A percentile compares a stretch with the other conserved stretches of the same genome.
Evolutionary conservation across 2,329 filamentous ascomycete species (phyloP).

Genomic region (Chalaropsis ovoidea): DNA sequence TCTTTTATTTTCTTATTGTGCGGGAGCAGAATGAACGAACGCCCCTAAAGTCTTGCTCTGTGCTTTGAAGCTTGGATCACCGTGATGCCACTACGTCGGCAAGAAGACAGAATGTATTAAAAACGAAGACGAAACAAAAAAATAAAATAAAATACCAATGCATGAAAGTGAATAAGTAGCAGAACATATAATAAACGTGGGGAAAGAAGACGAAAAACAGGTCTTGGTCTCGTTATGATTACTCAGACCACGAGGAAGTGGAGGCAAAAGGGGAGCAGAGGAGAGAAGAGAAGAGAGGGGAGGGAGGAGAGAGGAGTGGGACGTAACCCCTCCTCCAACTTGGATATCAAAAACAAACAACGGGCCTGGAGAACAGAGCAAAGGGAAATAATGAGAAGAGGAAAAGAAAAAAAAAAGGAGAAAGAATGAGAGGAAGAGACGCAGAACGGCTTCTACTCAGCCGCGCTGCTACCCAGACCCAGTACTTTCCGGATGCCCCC

Average conservation of each 20-base stretch:
- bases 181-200: not conserved
- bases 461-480: conserved; percentile 19
- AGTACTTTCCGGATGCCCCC: conserved; percentile 38
- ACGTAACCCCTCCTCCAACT: not conserved
- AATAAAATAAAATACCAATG: not conserved
- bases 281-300: not conserved
- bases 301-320: not conserved
- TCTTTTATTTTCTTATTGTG: not conserved
- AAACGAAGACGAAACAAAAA: not conserved
- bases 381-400: not conserved
- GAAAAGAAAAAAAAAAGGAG: not conserved
- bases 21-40: not conserved
- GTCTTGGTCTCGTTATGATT: not conserved
- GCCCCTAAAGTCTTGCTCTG: not conserved
- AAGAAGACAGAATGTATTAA: not conserved
- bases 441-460: not conserved
- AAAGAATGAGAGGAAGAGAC: not conserved
- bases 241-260: not conserved
- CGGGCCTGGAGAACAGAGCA: not conserved
- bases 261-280: not conserved
- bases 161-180: not conserved
- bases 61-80: not conserved
- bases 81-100: not conserved
- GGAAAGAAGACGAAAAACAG: not conserved
- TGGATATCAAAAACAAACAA: conserved; percentile 16